A percentile compares a stretch with the other conserved stretches of the same genome.
Evolutionary conservation across 768 basidiomycete genomes (phyloP).

Genomic region (Kwoniella newhampshirensis): DNA sequence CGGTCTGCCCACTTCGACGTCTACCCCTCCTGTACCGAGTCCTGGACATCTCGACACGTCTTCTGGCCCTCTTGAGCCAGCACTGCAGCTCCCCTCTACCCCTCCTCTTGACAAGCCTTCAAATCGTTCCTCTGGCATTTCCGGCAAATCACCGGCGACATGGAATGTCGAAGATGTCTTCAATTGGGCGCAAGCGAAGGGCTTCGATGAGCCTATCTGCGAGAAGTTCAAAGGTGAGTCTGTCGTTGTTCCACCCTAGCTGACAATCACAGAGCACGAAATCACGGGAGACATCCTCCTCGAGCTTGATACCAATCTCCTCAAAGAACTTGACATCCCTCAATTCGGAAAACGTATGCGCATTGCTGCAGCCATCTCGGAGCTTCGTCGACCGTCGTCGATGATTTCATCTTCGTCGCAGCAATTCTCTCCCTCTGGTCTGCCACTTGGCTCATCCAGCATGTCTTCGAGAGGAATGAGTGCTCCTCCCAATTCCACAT

Average conservation of each 20-base stretch:
- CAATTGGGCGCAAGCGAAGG: constrained; percentile 78
- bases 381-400: constrained; percentile 72
- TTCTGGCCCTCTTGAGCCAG: constrained; percentile 22
- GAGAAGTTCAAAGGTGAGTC: constrained; percentile 79
- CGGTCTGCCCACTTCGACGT: not conserved
- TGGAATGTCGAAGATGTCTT: constrained; percentile 89
- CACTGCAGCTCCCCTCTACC: constrained; percentile 26
- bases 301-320: constrained; percentile 83
- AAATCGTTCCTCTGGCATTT: constrained; percentile 2
- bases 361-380: constrained; percentile 86
- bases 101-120: constrained; percentile 18
- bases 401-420: constrained; percentile 57
- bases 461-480: constrained; percentile 30
- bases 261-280: constrained; percentile 75
- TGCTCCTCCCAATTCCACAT: constrained; percentile 29
- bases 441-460: constrained; percentile 11
- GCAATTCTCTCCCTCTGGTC: constrained; percentile 44
- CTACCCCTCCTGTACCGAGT: constrained; percentile 3
- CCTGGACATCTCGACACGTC: constrained; percentile 1
- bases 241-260: constrained; percentile 1
- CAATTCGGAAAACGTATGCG: constrained; percentile 93
- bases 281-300: constrained; percentile 96
- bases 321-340: constrained; percentile 93
- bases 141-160: constrained; percentile 58
- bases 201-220: constrained; percentile 78